These are phyloP conservation scores for Tephrocybe sp. DNA, from an alignment of 768 basidiomycete genomes.

Conservation along the genomic window DNA sequence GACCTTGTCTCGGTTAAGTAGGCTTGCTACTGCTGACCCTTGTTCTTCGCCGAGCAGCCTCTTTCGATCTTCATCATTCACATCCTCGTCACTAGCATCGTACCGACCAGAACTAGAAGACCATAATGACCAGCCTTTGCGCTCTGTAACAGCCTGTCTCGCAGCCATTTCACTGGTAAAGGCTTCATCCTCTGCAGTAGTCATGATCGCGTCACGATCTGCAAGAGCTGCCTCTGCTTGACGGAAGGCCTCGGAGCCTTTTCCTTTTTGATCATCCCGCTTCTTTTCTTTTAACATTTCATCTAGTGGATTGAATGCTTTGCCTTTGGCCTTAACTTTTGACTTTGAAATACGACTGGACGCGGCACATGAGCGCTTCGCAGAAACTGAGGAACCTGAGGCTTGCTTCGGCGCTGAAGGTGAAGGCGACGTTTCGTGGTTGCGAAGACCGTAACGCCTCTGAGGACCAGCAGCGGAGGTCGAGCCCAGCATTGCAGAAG, in stretches of 20 bases:
- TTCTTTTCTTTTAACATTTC: slow-evolving; percentile 56
- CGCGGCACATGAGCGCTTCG: slow-evolving; percentile 12
- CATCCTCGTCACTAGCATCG: slow-evolving; percentile 20
- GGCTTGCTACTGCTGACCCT: slow-evolving; percentile 42
- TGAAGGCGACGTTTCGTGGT: slow-evolving; percentile 12
- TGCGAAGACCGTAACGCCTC: slow-evolving; percentile 9
- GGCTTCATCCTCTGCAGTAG: slow-evolving; percentile 34
- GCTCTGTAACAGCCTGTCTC: slow-evolving; percentile 33
- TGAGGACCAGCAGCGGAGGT: neutral
- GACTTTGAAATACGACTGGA: slow-evolving; percentile 9
- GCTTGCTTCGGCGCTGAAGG: slow-evolving; percentile 4
- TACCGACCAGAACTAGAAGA: slow-evolving; percentile 20
- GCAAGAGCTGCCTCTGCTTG: slow-evolving; percentile 44
- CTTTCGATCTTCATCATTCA: slow-evolving; percentile 33
- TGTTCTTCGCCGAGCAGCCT: slow-evolving; percentile 39
- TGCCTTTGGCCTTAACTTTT: slow-evolving; percentile 16
- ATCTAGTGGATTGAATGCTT: slow-evolving; percentile 48
- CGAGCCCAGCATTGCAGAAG: no score
- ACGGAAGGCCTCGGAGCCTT: slow-evolving; percentile 39
- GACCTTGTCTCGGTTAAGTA: slow-evolving; percentile 42
- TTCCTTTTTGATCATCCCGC: slow-evolving; percentile 35
- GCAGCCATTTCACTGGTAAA: slow-evolving; percentile 41
- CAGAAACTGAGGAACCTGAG: slow-evolving; percentile 6
- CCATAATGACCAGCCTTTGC: slow-evolving; percentile 14
- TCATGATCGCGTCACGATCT: slow-evolving; percentile 28